Evolutionary conservation across 2,329 filamentous ascomycete species (phyloP), one percentile per base, ranked within the genome.

Genomic region (Colletotrichum truncatum): DNA sequence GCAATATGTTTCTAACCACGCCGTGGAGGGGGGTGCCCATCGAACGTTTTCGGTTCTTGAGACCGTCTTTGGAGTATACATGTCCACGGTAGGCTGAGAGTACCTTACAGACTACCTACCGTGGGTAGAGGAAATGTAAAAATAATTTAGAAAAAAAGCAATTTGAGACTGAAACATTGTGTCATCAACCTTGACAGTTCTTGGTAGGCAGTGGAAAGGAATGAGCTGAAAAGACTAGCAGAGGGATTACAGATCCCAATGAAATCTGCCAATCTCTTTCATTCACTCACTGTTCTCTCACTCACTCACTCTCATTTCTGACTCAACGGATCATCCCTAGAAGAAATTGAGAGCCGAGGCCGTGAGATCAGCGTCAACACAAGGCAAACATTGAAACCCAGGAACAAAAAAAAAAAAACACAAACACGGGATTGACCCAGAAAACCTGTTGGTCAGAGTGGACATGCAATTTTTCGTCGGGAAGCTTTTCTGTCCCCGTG

Each of bases 391-490:
- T 25, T 52, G 18, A 16, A 36, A 36, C 21, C 34, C n/a, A 48
- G 4, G 12, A 18, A 30, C 3, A 18, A 16, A 28, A 53, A 53
- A 43, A 43, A 45, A 43, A 32, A 5, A 45, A 45, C 23, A 38
- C 11, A 23, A 25, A 25, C n/a, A n/a, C n/a, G n/a, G n/a, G n/a
- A n/a, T n/a, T n/a, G n/a, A n/a, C n/a, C n/a, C n/a, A n/a, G n/a
- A n/a, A n/a, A n/a, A n/a, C n/a, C n/a, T 32, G 52, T 55, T 55
- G 52, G 52, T 55, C 52, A 55, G 26, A 32, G 39, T 34, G 34
- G 51, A 54, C 36, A 41, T 41, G 38, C 52, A 55, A 55, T 43
- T 45, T 43, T 43, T 26, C 10, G 51, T 39, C 14, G 49, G 21
- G 32, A 38, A n/a, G n/a, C n/a, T n/a, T 26, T 45, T 28, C 26